Evolutionary conservation across 2,329 filamentous ascomycete genomes (phyloP).

Genomic region (Scytalidium lignicola): DNA sequence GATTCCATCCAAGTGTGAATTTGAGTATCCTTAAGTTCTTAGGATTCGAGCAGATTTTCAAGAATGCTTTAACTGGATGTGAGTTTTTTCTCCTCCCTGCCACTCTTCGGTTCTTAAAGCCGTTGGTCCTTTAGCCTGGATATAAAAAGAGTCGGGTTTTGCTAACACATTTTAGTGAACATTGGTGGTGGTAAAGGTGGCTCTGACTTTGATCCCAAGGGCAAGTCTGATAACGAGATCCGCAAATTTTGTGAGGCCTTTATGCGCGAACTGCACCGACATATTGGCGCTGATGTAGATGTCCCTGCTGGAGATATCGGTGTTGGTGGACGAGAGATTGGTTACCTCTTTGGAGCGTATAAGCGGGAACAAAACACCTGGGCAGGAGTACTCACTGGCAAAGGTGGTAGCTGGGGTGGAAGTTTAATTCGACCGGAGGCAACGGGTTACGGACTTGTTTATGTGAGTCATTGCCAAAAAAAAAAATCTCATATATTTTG

Average conservation of each 20-base stretch:
- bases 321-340: conserved; percentile 86
- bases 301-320: conserved; percentile 97
- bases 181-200: conserved; percentile 98
- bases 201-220: conserved; percentile 98
- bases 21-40: conserved; percentile 87
- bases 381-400: conserved; percentile 95
- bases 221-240: conserved; percentile 96
- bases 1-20: conserved; percentile 89
- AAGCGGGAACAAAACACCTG: conserved; percentile 82
- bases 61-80: conserved; percentile 96
- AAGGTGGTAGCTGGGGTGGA: conserved; percentile 90
- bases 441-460: conserved; percentile 92
- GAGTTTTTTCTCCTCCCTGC: conserved; percentile 39
- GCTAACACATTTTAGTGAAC: no score
- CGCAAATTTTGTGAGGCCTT: conserved; percentile 94
- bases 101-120: no score
- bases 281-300: conserved; percentile 94
- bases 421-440: conserved; percentile 93
- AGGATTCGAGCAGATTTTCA: conserved; percentile 99
- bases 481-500: no score
- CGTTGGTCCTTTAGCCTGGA: no score
- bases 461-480: conserved; percentile 45
- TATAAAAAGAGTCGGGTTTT: no score
- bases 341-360: conserved; percentile 93
- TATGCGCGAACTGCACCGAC: conserved; percentile 92